Evolutionary conservation across 2,329 filamentous ascomycete genomes (phyloP), one percentile per base, ranked within the genome.

Genomic region (Pseudohalonectria lignicola): DNA sequence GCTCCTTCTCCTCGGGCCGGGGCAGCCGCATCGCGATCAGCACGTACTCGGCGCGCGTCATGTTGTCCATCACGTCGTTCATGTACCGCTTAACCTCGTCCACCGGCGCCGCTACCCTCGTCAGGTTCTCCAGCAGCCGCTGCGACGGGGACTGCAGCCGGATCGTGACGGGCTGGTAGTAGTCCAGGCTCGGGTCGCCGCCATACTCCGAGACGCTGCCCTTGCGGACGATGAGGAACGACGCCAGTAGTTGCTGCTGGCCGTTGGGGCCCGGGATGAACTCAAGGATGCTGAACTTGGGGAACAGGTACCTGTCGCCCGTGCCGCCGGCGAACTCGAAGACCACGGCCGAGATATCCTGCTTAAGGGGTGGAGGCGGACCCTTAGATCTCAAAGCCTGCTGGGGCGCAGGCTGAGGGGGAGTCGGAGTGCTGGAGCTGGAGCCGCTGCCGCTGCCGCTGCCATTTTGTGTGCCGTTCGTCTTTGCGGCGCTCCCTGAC

Each of bases 241-340:
- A 88, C 3, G 79, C 79, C 31, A 86, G 70, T 2, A 84, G 71
- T 41, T 78, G 69, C 36, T 75, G 72, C 16, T 15, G 18, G 2
- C 73, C 72, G 4, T 64, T 57, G 4, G 64, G 51, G 2, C 64
- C 57, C 9, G 63, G 52, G 2, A 79, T 62, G 50, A 76, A 79
- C 53, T 92, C 83, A 36, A 90, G 56, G 25, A 90, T 80, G 55
- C 79, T 83, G 52, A 83, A 81, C 47, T 79, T 83, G 2, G 85
- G 85, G 45, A 92, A 88, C 34, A 86, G 61, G 53, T 84, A 88
- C 19, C 83, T 74, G 54, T 90, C 84, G 33, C 82, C 82, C 3
- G 65, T 76, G 25, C 78, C 78, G 34, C 72, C 71, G 5, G 64
- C 55, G 53, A 86, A 85, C 47, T 85, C 79, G 43, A 86, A 73